Base-by-base conservation (phyloP, 257 asterid species). In the Gentiana straminea region DNA sequence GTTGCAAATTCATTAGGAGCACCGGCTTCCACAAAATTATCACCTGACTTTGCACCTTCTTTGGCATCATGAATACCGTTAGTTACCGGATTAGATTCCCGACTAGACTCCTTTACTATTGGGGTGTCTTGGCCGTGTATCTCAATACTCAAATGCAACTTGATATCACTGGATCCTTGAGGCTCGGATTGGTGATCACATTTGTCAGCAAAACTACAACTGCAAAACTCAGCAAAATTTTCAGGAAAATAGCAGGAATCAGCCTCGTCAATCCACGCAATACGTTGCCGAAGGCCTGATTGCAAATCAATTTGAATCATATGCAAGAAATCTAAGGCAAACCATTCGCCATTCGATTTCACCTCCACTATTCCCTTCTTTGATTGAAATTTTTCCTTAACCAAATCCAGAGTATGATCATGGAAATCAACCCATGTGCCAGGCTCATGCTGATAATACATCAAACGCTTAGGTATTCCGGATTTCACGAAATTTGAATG, bases 221-320 rank as follows among this genome's bases (percentile, higher is more conserved):
- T 24, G 24, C 24, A 24, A 68, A 47, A 66, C 35, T 59, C 75
- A 64, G 70, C 56, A 59, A 81, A 66, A 34, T 73, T 71, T 60
- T 86, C 90, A 33, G 97, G 97, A 57, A 86, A 86, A 67, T 81
- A 86, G 68, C 95, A 86, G 51, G 70, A 64, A 5, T 88, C 97
- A 44, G 83, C 71, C 52, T 75, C 83, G 74, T 89, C 97, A 69
- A 89, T 81, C 95, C 97, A 89, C 38, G 95, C 94, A 72, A 89
- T 86, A 13, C 90, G 81, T 47, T 72, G 80, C 50, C 53, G 75
- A 60, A 61, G 45, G 57, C 95, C 95, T 3, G 83, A 78, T 54
- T 60, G 54, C 83, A 89, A 58, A 73, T 86, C 93, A 73, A 79
- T 59, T 67, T 55, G 74, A 54, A 70, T 68, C 97, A 86, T 86